phyloP scores from a whole-genome alignment of 2,329 filamentous ascomycete species.

The Cytospora leucostoma region DNA sequence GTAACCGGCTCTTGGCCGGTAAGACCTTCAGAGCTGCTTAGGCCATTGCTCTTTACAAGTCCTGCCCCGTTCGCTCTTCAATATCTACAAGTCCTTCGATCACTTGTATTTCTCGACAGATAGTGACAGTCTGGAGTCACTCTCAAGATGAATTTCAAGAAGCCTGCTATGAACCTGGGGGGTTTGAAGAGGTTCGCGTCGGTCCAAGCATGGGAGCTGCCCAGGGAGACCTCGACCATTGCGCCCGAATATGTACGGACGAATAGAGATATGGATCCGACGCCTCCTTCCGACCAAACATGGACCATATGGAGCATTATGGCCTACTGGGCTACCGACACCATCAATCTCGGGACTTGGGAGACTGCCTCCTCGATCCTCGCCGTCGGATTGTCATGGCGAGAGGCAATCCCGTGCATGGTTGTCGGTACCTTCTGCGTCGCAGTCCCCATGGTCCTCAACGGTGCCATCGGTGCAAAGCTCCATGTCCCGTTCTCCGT shows the following conservation, averaged over 20 bases:
- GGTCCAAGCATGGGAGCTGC: constrained; percentile 30
- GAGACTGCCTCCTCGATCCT: constrained; percentile 40
- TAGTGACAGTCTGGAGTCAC: background rate
- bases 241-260: constrained; percentile 27
- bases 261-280: constrained; percentile 40
- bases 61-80: background rate
- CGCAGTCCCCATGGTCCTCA: constrained; percentile 53
- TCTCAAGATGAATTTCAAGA: constrained; percentile 6
- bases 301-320: constrained; percentile 41
- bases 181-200: constrained; percentile 33
- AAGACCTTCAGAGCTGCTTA: background rate
- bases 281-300: constrained; percentile 40
- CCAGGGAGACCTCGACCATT: constrained; percentile 12
- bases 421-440: constrained; percentile 63
- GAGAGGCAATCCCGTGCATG: constrained; percentile 37
- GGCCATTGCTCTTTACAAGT: background rate
- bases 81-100: background rate
- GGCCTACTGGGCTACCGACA: constrained; percentile 41
- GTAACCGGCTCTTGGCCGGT: background rate
- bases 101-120: background rate
- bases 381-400: constrained; percentile 40
- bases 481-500: constrained; percentile 51
- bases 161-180: constrained; percentile 8
- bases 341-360: constrained; percentile 40
- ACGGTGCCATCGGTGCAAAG: constrained; percentile 49